These are phyloP conservation scores for Linum trigynum DNA, from an alignment of 345 rosid genomes.

Conservation along the genomic window DNA sequence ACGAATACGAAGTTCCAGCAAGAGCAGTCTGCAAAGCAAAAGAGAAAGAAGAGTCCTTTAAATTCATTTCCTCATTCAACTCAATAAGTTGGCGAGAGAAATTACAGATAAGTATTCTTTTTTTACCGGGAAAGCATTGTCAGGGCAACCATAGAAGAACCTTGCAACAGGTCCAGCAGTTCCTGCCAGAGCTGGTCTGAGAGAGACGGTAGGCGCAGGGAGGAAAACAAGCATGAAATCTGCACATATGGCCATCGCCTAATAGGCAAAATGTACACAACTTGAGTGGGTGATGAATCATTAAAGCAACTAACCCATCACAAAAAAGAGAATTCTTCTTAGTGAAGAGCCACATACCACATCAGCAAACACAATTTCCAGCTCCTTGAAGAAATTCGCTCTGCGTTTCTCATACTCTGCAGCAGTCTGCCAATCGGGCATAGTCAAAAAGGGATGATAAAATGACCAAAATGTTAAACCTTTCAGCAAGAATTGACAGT, in stretches of 20 bases:
- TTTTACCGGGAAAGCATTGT: constrained; percentile 89
- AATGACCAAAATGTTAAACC: background rate
- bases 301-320: background rate
- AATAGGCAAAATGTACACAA: constrained; percentile 8
- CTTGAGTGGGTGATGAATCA: background rate
- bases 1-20: constrained; percentile 72
- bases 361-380: constrained; percentile 87
- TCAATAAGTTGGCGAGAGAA: constrained; percentile 6
- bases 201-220: constrained; percentile 94
- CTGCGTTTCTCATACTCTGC: constrained; percentile 87
- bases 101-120: background rate
- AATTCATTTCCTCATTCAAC: background rate
- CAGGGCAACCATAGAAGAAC: constrained; percentile 87
- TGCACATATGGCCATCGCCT: constrained; percentile 96
- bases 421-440: constrained; percentile 48
- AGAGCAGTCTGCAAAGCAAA: constrained; percentile 59
- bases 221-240: constrained; percentile 99
- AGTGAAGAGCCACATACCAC: constrained; percentile 48
- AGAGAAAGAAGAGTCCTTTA: constrained; percentile 2
- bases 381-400: constrained; percentile 90
- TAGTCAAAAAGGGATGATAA: constrained; percentile 1
- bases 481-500: background rate
- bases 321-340: background rate
- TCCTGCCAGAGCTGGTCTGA: constrained; percentile 60
- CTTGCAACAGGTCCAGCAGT: constrained; percentile 65